A percentile compares a stretch with the other conserved stretches of the same genome.
Evolutionary conservation across 176 grass and related monocot genomes (phyloP).

Genomic region (Olyra latifolia): DNA sequence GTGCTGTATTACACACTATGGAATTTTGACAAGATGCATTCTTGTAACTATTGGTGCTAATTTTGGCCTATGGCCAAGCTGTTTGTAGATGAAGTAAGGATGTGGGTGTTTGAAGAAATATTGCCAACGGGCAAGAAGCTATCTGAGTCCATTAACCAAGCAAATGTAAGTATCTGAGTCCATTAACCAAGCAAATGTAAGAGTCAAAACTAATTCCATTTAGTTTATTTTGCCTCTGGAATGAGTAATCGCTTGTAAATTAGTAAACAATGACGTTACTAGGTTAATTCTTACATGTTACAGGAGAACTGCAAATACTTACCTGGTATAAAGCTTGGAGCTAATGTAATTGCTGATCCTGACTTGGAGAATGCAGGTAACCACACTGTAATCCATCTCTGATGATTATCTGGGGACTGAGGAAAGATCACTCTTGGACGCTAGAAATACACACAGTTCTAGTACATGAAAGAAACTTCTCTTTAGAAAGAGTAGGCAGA

Average conservation of each 20-base stretch:
- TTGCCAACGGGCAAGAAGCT: slow-evolving; percentile 73
- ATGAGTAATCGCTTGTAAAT: not conserved
- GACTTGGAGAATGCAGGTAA: slow-evolving; percentile 96
- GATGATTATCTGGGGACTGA: not conserved
- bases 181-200: slow-evolving; percentile 79
- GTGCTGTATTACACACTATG: not conserved
- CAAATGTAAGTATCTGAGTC: slow-evolving; percentile 76
- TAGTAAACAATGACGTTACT: not conserved
- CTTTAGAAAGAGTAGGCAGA: not conserved
- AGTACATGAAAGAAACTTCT: not conserved
- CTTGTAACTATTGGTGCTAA: not conserved
- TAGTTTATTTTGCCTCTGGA: slow-evolving; percentile 2
- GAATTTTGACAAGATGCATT: not conserved
- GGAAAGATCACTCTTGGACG: not conserved
- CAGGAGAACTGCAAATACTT: slow-evolving; percentile 97
- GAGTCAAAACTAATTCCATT: slow-evolving; percentile 5
- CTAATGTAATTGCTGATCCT: slow-evolving; percentile 80
- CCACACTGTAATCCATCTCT: not conserved
- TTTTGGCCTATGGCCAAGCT: not conserved
- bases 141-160: slow-evolving; percentile 77
- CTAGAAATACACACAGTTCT: slow-evolving; percentile 17
- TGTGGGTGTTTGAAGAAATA: slow-evolving; percentile 95
- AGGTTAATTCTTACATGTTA: slow-evolving; percentile 10
- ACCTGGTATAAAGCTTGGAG: slow-evolving; percentile 85
- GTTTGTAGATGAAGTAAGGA: slow-evolving; percentile 80